phyloP scores from a whole-genome alignment of 2,329 filamentous ascomycete species.

The Daldinia eschscholtzii region DNA sequence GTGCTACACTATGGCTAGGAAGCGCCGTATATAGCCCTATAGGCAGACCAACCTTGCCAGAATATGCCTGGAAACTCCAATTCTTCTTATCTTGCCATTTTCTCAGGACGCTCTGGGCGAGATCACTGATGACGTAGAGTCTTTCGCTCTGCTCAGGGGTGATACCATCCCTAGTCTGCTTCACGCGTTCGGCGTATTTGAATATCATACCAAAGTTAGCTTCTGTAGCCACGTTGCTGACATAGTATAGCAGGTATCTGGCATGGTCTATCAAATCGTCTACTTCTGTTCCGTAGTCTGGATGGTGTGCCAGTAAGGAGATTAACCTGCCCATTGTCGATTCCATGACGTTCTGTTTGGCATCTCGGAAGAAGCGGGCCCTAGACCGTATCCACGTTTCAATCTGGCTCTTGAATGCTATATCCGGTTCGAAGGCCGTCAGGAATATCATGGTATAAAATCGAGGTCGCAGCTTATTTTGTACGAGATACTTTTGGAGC shows the following conservation, averaged over 20 bases:
- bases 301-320: conserved; percentile 91
- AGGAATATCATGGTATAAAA: conserved; percentile 94
- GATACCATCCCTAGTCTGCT: conserved; percentile 87
- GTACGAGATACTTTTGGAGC: conserved; percentile 89
- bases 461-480: conserved; percentile 75
- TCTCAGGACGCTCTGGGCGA: conserved; percentile 84
- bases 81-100: conserved; percentile 88
- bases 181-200: conserved; percentile 92
- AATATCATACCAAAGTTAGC: conserved; percentile 90
- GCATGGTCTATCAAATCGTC: conserved; percentile 84
- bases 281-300: conserved; percentile 79
- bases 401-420: conserved; percentile 78
- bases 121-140: conserved; percentile 88
- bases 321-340: conserved; percentile 84
- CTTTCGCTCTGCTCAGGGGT: conserved; percentile 75
- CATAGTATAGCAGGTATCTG: conserved; percentile 90
- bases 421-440: conserved; percentile 87
- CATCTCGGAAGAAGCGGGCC: conserved; percentile 72
- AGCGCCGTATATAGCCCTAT: conserved; percentile 81
- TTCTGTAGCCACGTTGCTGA: conserved; percentile 84
- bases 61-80: conserved; percentile 87
- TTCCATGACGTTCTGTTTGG: conserved; percentile 78
- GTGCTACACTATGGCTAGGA: conserved; percentile 80
- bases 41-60: conserved; percentile 84
- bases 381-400: conserved; percentile 92